Evolutionary conservation across 1,139 yeast species (phyloP).

Genomic region (Blastobotrys raffinosifermentans): DNA sequence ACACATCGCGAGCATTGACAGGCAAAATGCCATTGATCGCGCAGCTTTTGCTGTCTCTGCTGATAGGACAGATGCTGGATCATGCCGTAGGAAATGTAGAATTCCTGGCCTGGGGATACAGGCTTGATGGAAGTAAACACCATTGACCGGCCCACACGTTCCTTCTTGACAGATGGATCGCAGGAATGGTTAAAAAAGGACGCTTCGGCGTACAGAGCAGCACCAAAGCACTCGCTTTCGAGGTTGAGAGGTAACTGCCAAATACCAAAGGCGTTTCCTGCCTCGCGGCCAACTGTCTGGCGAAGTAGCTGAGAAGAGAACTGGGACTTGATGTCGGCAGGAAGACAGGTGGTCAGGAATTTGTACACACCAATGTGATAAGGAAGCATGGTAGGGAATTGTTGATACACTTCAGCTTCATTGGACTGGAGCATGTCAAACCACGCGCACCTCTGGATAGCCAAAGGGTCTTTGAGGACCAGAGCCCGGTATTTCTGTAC

Average conservation of each 20-base stretch:
- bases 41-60: slow-evolving; percentile 41
- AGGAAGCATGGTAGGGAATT: slow-evolving; percentile 46
- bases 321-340: slow-evolving; percentile 34
- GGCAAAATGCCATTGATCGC: slow-evolving; percentile 55
- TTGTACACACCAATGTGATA: slow-evolving; percentile 50
- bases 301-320: slow-evolving; percentile 42
- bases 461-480: background rate
- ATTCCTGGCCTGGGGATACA: slow-evolving; percentile 43
- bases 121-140: slow-evolving; percentile 32
- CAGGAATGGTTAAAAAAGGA: slow-evolving; percentile 68
- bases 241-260: slow-evolving; percentile 48
- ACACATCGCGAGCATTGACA: slow-evolving; percentile 50
- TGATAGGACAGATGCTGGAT: slow-evolving; percentile 39
- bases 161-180: slow-evolving; percentile 43
- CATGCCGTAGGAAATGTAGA: slow-evolving; percentile 61
- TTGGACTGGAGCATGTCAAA: slow-evolving; percentile 51
- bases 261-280: slow-evolving; percentile 72
- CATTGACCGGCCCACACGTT: slow-evolving; percentile 34
- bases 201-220: slow-evolving; percentile 60
- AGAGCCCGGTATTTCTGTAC: slow-evolving; percentile 16
- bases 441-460: slow-evolving; percentile 19
- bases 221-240: slow-evolving; percentile 61
- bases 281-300: slow-evolving; percentile 51
- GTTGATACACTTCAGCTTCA: slow-evolving; percentile 44
- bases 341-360: slow-evolving; percentile 43